Evolutionary conservation across 768 basidiomycete species (phyloP), one percentile per base, ranked within the genome.

Genomic region (Pisolithus albus): DNA sequence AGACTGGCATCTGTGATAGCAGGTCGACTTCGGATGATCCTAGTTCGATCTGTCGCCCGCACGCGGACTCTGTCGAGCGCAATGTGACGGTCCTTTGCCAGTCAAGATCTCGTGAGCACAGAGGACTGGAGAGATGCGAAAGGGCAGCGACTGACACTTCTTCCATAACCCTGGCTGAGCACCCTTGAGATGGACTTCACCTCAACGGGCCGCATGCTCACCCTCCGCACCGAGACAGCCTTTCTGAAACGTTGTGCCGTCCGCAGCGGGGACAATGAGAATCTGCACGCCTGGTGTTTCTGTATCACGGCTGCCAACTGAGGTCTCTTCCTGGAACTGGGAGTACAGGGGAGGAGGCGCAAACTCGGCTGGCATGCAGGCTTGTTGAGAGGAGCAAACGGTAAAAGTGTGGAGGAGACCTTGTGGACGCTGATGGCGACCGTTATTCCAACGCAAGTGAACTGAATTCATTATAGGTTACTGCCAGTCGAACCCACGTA

Each of bases 151-250:
- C 89, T 75, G 68, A 89, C 90, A 90, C 72, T 72, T 81, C 51
- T 70, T 67, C 82, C 85, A 88, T 56, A 71, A 75, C 49, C 71
- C 73, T 49, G 74, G 70, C 51, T 77, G 75, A 34, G 75, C 75
- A 51, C 80, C 85, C 68, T 92, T 93, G 58, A 92, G 73, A 64
- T 92, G 91, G 16, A 93, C 74, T 63, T 92, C 91, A 44, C 92
- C 62, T 92, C 90, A 49, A 93, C 79, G 8, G 8, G 88, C 84
- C 13, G 90, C 88, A 53, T 75, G 77, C 66, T 92, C 90, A 47
- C 79, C 87, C 51, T 90, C 88, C 21, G 84, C 87, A 47, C 92
- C 92, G 7, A 93, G 74, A 64, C 79, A 89, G 10, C 92, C 92
- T 60, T 83, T 86, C 70, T 93, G 92, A 61, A 93, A 94, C 64